These are phyloP conservation scores for Mycena indigotica DNA, from an alignment of 768 basidiomycete species.

Conservation along the genomic window DNA sequence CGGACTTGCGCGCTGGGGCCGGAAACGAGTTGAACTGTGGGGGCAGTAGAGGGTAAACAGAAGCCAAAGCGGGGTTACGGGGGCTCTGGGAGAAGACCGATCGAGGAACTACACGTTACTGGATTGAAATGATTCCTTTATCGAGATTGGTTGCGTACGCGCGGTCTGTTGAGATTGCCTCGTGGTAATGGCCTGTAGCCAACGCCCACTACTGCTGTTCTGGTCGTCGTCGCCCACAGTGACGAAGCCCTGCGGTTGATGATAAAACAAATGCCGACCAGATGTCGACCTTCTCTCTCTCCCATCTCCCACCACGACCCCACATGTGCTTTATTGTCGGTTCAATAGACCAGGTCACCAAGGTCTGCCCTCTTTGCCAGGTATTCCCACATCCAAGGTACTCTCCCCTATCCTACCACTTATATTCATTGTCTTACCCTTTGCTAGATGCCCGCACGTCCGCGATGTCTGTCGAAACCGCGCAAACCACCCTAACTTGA, in stretches of 20 bases:
- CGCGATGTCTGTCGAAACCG: constrained; percentile 78
- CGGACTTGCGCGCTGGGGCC: no score
- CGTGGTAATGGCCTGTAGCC: background rate
- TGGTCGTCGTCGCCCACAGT: background rate
- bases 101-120: no score
- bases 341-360: constrained; percentile 66
- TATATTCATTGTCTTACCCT: constrained; percentile 25
- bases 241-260: background rate
- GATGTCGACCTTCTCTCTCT: constrained; percentile 12
- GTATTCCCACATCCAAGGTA: constrained; percentile 73
- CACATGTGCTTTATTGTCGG: constrained; percentile 74
- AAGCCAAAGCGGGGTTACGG: no score
- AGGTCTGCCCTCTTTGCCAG: constrained; percentile 83
- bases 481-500: constrained; percentile 70
- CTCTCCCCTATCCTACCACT: constrained; percentile 14
- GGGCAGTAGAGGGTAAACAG: no score
- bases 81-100: no score
- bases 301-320: constrained; percentile 22
- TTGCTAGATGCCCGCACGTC: constrained; percentile 71
- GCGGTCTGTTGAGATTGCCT: no score
- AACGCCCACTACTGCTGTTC: background rate
- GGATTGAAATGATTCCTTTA: no score
- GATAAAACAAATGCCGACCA: background rate
- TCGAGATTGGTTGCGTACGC: no score
- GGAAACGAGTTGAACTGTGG: no score